These are phyloP conservation scores for Leishmania turanica DNA, from an alignment of 208 protist genomes.

Conservation along the genomic window DNA sequence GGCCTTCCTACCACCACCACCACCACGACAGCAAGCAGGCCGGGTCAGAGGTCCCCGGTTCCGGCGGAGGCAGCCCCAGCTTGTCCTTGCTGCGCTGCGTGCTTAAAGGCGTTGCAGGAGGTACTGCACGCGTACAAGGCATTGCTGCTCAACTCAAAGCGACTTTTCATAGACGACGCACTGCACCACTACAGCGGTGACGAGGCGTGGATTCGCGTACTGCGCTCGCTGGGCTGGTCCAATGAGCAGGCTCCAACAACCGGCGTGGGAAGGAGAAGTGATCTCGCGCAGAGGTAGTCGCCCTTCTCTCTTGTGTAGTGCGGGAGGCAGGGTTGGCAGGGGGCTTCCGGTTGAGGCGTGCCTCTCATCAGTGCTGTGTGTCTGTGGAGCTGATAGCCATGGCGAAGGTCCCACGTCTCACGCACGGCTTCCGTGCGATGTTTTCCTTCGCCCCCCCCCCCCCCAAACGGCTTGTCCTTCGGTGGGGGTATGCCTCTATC, in stretches of 20 bases:
- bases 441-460: background rate
- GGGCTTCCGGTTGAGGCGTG: background rate
- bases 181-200: constrained; percentile 68
- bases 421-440: background rate
- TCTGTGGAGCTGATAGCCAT: background rate
- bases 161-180: constrained; percentile 58
- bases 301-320: background rate
- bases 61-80: constrained; percentile 11
- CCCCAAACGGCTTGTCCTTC: background rate
- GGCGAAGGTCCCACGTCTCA: background rate
- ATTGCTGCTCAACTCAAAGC: constrained; percentile 50
- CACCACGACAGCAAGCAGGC: background rate
- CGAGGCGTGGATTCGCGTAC: constrained; percentile 60
- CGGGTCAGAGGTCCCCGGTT: background rate
- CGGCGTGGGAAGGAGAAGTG: no score
- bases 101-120: constrained; percentile 14
- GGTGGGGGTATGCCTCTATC: background rate
- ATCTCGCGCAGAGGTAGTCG: background rate
- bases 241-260: background rate
- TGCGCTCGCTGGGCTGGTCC: constrained; percentile 42
- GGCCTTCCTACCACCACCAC: no score
- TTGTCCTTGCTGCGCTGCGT: constrained; percentile 28
- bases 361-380: background rate
- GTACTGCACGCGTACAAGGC: constrained; percentile 33
- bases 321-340: background rate